Conservation (phyloP, 805 yeast species). For the Cyberlindnera veronae region DNA sequence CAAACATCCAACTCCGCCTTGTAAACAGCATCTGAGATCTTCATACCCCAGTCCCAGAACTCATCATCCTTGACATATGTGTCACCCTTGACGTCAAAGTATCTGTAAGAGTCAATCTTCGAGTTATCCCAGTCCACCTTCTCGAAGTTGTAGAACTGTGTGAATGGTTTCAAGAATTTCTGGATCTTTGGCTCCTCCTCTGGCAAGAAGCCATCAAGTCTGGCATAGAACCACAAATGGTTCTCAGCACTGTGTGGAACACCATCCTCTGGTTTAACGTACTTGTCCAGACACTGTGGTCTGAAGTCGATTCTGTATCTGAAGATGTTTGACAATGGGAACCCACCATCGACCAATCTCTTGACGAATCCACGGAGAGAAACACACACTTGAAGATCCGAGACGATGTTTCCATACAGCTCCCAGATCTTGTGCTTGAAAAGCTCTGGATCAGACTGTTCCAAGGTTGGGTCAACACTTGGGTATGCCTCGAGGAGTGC, state of each 20-base stretch:
- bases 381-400: conserved; percentile 38
- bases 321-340: conserved; percentile 26
- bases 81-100: conserved; percentile 29
- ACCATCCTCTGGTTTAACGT: conserved; percentile 17
- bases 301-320: conserved; percentile 32
- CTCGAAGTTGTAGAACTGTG: conserved; percentile 29
- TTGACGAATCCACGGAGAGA: conserved; percentile 35
- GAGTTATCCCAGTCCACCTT: conserved; percentile 19
- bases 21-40: conserved; percentile 31
- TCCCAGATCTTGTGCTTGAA: conserved; percentile 20
- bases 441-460: conserved; percentile 15
- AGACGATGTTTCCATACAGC: conserved; percentile 34
- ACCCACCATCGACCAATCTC: conserved; percentile 22
- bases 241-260: conserved; percentile 14
- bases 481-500: conserved; percentile 27
- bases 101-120: conserved; percentile 30
- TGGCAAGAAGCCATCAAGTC: conserved; percentile 23
- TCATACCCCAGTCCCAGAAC: conserved; percentile 36
- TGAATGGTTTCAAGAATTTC: conserved; percentile 32
- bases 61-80: conserved; percentile 29
- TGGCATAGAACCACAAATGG: conserved; percentile 15
- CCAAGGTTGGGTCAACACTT: conserved; percentile 14
- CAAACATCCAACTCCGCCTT: conserved; percentile 19
- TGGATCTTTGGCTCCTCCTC: conserved; percentile 29
- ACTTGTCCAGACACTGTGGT: conserved; percentile 25